These are phyloP conservation scores for Stagonosporopsis cucurbitacearum DNA, from an alignment of 2,329 filamentous ascomycete species.

Conservation along the genomic window DNA sequence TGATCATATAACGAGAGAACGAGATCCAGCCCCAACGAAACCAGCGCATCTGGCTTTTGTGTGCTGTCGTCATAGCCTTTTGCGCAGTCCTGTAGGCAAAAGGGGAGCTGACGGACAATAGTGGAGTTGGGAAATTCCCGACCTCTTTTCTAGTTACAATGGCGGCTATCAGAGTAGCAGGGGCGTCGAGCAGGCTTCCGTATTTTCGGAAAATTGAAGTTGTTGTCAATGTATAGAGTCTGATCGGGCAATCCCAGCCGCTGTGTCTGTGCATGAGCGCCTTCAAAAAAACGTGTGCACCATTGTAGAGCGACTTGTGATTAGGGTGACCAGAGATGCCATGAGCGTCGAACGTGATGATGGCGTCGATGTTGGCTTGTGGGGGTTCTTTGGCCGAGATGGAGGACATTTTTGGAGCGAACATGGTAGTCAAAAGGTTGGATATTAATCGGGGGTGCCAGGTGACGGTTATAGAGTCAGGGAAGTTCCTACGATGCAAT, in stretches of 20 bases:
- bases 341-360: slow-evolving; percentile 86
- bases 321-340: slow-evolving; percentile 92
- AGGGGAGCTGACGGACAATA: slow-evolving; percentile 76
- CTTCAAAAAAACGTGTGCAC: slow-evolving; percentile 75
- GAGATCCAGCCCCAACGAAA: slow-evolving; percentile 96
- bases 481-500: slow-evolving; percentile 66
- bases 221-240: slow-evolving; percentile 82
- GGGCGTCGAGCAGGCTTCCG: slow-evolving; percentile 73
- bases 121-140: slow-evolving; percentile 59
- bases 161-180: slow-evolving; percentile 70
- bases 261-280: slow-evolving; percentile 68
- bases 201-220: slow-evolving; percentile 83
- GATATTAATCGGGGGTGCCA: slow-evolving; percentile 79
- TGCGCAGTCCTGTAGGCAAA: slow-evolving; percentile 71
- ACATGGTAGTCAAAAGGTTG: slow-evolving; percentile 72
- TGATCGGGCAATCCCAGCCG: slow-evolving; percentile 75
- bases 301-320: slow-evolving; percentile 87
- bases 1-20: slow-evolving; percentile 89
- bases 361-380: slow-evolving; percentile 71
- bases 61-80: slow-evolving; percentile 85
- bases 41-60: slow-evolving; percentile 98
- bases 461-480: slow-evolving; percentile 81
- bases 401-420: slow-evolving; percentile 68
- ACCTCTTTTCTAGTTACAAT: slow-evolving; percentile 58
- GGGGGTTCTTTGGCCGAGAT: slow-evolving; percentile 54